A percentile compares a stretch with the other conserved stretches of the same genome.
phyloP scores from a whole-genome alignment of 257 asterid species.

The Primulina huaijiensis region DNA sequence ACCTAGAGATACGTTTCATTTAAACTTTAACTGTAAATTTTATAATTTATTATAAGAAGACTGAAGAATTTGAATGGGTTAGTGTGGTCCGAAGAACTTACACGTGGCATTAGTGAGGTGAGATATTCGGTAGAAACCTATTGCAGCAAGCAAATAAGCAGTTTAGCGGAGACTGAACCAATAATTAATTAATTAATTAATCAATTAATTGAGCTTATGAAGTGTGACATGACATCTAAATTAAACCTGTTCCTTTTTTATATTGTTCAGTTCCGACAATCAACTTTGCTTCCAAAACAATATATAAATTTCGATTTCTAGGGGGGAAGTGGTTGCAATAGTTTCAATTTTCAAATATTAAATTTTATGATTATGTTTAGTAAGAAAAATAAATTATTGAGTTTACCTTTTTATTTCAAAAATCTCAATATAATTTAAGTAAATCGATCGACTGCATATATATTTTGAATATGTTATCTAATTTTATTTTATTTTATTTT shows the following conservation, averaged over 20 bases:
- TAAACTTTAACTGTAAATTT: no score
- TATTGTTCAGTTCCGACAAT: constrained; percentile 42
- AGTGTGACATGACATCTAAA: constrained; percentile 36
- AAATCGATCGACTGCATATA: background rate
- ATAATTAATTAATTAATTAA: background rate
- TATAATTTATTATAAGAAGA: no score
- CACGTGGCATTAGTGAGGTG: constrained; percentile 14
- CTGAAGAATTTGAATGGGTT: no score
- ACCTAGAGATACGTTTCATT: no score
- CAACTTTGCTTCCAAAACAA: constrained; percentile 49
- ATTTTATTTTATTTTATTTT: no score
- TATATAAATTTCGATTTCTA: background rate
- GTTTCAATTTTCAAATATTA: background rate
- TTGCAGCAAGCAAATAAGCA: constrained; percentile 54
- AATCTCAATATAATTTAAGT: no score
- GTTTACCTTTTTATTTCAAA: no score
- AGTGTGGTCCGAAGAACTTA: background rate
- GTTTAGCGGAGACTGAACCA: constrained; percentile 44
- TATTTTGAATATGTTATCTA: background rate
- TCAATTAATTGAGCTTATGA: constrained; percentile 10
- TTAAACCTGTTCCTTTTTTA: constrained; percentile 30
- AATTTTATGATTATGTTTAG: background rate
- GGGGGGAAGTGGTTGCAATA: background rate
- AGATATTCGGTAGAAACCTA: constrained; percentile 51
- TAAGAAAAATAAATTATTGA: no score